phyloP scores from a whole-genome alignment of 2,329 filamentous ascomycete species.

The Dactylella cylindrospora region DNA sequence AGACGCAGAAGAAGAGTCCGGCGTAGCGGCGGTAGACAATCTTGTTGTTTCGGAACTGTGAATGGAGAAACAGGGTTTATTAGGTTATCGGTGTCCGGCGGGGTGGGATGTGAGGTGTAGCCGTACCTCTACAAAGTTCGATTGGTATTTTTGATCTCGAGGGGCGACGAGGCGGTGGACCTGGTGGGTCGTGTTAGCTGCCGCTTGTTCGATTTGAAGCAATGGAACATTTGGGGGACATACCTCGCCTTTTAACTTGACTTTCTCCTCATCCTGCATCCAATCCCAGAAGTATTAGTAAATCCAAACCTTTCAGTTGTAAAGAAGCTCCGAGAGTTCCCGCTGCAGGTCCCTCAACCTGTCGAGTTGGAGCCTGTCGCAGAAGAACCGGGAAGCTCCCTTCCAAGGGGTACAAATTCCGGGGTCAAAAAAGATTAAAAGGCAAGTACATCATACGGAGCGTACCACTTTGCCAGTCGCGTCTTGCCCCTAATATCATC shows the following conservation, averaged over 20 bases:
- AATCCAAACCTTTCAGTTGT: not conserved
- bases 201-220: not conserved
- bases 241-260: slow-evolving; percentile 97
- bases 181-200: slow-evolving; percentile 57
- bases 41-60: slow-evolving; percentile 77
- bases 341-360: no score
- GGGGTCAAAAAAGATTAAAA: not conserved
- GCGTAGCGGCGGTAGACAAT: slow-evolving; percentile 97
- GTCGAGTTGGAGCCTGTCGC: no score
- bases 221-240: slow-evolving; percentile 47
- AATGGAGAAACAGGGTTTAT: not conserved
- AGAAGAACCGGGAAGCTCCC: no score
- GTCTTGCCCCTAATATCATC: slow-evolving; percentile 78
- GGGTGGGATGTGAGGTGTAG: slow-evolving; percentile 25
- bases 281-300: not conserved
- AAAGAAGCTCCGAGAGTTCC: not conserved
- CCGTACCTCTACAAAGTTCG: slow-evolving; percentile 90
- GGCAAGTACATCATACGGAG: slow-evolving; percentile 74
- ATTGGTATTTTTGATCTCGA: slow-evolving; percentile 98
- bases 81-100: no score
- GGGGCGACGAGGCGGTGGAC: slow-evolving; percentile 97
- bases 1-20: slow-evolving; percentile 97
- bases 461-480: slow-evolving; percentile 97
- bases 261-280: slow-evolving; percentile 87
- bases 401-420: no score